Conservation (phyloP, 371 early-diverging fungal genomes). For the Circinella minor region DNA sequence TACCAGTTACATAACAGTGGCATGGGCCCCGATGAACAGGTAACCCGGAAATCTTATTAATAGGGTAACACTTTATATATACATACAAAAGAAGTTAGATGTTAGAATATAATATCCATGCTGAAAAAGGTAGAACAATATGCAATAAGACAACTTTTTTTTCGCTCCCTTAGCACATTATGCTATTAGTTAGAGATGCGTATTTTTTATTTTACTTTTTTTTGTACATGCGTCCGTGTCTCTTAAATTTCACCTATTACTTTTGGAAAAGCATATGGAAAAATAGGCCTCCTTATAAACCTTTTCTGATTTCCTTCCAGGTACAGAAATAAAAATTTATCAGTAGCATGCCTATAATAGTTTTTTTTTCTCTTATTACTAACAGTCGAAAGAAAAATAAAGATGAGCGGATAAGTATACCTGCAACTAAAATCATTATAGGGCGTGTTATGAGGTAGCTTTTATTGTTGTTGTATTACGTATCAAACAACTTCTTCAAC, state of each 20-base stretch:
- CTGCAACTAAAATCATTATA: too few relatives aligned
- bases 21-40: not conserved
- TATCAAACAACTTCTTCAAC: too few relatives aligned
- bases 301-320: not conserved
- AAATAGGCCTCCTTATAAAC: constrained; percentile 3
- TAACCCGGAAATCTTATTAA: constrained; percentile 4
- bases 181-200: not conserved
- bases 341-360: not conserved
- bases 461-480: too few relatives aligned
- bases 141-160: too few relatives aligned
- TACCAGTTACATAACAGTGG: not conserved
- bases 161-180: not conserved
- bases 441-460: too few relatives aligned
- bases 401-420: not conserved
- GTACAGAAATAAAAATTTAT: not conserved
- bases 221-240: constrained; percentile 2
- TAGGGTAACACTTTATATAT: not conserved
- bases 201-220: not conserved
- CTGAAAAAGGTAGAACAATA: not conserved
- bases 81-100: not conserved
- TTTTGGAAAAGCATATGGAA: not conserved
- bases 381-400: not conserved
- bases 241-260: not conserved
- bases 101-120: not conserved
- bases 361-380: not conserved